phyloP scores from a whole-genome alignment of 352 stramenopile species.

The Phytopythium mirpurense region DNA sequence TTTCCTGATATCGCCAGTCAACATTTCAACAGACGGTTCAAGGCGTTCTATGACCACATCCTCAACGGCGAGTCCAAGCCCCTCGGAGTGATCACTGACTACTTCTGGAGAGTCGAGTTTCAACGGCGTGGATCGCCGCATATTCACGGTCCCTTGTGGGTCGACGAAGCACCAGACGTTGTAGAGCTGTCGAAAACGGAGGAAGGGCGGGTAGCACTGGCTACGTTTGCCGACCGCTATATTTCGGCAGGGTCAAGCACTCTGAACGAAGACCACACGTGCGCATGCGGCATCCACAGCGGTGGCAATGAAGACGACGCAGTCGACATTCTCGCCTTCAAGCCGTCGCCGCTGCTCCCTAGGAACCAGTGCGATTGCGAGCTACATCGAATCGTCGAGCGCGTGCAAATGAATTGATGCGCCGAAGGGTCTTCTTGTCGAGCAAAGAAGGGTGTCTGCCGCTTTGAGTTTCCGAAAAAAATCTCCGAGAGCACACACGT shows the following conservation, averaged over 20 bases:
- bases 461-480: slow-evolving; percentile 13
- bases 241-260: slow-evolving; percentile 9
- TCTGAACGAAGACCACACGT: not conserved
- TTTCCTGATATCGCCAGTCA: slow-evolving; percentile 15
- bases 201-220: slow-evolving; percentile 5
- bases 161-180: slow-evolving; percentile 14
- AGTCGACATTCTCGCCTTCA: slow-evolving; percentile 3
- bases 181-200: slow-evolving; percentile 10
- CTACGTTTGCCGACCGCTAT: slow-evolving; percentile 5
- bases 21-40: slow-evolving; percentile 17
- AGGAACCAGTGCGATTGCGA: slow-evolving; percentile 6
- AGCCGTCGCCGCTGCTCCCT: not conserved
- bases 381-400: slow-evolving; percentile 6
- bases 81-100: slow-evolving; percentile 16
- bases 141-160: slow-evolving; percentile 18
- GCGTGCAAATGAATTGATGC: slow-evolving; percentile 13
- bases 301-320: no score
- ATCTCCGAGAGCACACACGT: not conserved
- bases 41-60: slow-evolving; percentile 15
- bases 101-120: slow-evolving; percentile 24
- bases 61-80: not conserved
- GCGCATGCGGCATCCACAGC: not conserved
- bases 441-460: not conserved
- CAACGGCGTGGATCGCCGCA: slow-evolving; percentile 17
- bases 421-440: slow-evolving; percentile 7